A percentile compares a stretch with the other conserved stretches of the same genome.
Evolutionary conservation across 2,329 filamentous ascomycete genomes (phyloP).

Genomic region (Fusarium begoniae): DNA sequence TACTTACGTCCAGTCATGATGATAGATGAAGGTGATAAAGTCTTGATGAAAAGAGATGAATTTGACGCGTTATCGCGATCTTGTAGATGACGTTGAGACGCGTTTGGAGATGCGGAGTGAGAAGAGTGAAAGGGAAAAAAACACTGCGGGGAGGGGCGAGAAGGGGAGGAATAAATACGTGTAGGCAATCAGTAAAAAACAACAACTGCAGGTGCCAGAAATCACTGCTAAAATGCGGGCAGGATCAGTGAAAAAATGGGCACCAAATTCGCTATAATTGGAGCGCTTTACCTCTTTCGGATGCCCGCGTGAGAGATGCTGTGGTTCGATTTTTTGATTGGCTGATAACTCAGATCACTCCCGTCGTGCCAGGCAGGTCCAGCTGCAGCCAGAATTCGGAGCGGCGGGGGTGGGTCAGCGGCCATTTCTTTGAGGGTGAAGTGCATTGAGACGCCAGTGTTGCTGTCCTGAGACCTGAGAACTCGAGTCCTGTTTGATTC

Average conservation of each 20-base stretch:
- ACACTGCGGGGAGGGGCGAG: conserved; percentile 42
- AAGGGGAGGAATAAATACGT: conserved; percentile 49
- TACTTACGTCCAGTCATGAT: conserved; percentile 80
- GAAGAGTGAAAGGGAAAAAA: conserved; percentile 33
- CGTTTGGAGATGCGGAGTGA: conserved; percentile 37
- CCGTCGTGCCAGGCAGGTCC: not conserved
- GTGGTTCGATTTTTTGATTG: conserved; percentile 38
- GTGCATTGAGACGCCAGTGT: not conserved
- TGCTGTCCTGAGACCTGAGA: not conserved
- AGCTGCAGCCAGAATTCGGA: conserved; percentile 3
- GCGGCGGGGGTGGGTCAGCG: conserved; percentile 5
- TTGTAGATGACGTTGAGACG: conserved; percentile 40
- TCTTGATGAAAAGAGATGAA: conserved; percentile 41
- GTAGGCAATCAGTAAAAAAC: conserved; percentile 49
- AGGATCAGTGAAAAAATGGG: conserved; percentile 42
- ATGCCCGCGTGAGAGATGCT: conserved; percentile 6
- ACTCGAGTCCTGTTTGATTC: too few species aligned
- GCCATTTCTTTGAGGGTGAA: not conserved
- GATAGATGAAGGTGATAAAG: conserved; percentile 50
- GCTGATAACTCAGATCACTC: conserved; percentile 25
- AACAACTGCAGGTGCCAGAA: conserved; percentile 23
- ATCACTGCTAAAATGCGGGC: conserved; percentile 30
- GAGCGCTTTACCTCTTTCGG: conserved; percentile 24
- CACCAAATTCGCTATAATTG: conserved; percentile 3
- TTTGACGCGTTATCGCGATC: conserved; percentile 42